Evolutionary conservation across 2,329 filamentous ascomycete species (phyloP).

Genomic region (Colletotrichum somersetense): DNA sequence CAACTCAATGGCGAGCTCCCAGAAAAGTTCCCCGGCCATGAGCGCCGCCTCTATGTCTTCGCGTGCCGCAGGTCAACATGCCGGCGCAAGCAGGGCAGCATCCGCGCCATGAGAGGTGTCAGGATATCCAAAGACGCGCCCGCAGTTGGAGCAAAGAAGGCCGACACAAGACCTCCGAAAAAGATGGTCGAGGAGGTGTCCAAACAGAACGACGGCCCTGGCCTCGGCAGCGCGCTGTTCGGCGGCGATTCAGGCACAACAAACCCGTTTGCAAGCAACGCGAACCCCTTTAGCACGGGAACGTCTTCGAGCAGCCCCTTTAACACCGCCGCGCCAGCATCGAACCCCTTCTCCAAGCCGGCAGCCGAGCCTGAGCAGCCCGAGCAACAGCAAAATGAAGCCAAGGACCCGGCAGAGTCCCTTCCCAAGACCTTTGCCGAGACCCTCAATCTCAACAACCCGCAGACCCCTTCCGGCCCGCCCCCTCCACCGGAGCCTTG

Average conservation of each 20-base stretch:
- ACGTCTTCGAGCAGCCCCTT: conserved; percentile 58
- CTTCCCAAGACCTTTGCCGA: conserved; percentile 77
- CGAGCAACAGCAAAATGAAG: conserved; percentile 46
- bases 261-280: conserved; percentile 72
- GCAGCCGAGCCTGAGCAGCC: conserved; percentile 52
- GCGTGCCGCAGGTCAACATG: conserved; percentile 83
- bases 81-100: conserved; percentile 83
- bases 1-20: conserved; percentile 94
- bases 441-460: conserved; percentile 79
- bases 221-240: conserved; percentile 77
- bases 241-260: conserved; percentile 57
- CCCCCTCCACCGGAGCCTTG: conserved; percentile 74
- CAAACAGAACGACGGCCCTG: conserved; percentile 53
- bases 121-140: conserved; percentile 63
- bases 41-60: conserved; percentile 89
- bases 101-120: conserved; percentile 80
- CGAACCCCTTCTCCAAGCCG: conserved; percentile 49
- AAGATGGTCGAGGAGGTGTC: conserved; percentile 50
- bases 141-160: conserved; percentile 45
- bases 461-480: conserved; percentile 52
- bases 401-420: conserved; percentile 44
- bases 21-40: conserved; percentile 86
- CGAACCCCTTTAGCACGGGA: conserved; percentile 44
- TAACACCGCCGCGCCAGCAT: conserved; percentile 47
- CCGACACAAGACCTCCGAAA: conserved; percentile 50